Conservation (phyloP, 1,284 basidiomycete genomes). For the Austroboletus olivaceoglutinosus region DNA sequence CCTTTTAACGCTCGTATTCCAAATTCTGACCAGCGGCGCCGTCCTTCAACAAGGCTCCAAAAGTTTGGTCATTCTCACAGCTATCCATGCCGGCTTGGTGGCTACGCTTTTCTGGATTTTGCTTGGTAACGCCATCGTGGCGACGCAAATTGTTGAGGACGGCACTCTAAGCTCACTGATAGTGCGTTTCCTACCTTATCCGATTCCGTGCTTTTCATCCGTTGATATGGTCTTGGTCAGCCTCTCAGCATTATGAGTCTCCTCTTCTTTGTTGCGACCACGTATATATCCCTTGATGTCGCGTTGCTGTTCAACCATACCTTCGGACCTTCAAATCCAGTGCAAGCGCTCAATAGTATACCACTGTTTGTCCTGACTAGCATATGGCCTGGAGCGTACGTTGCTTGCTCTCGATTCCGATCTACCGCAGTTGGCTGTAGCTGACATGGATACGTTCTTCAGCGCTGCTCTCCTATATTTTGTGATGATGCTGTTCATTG, state of each 20-base stretch:
- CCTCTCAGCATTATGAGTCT: constrained; percentile 61
- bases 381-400: constrained; percentile 79
- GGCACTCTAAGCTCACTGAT: constrained; percentile 70
- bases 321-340: constrained; percentile 62
- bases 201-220: not conserved
- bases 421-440: not conserved
- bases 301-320: constrained; percentile 59
- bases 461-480: constrained; percentile 71
- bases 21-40: constrained; percentile 75
- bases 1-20: constrained; percentile 69
- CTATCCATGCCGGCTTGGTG: constrained; percentile 70
- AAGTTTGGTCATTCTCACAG: constrained; percentile 66
- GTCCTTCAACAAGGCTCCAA: constrained; percentile 73
- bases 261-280: constrained; percentile 66
- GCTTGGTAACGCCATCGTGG: constrained; percentile 75
- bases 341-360: constrained; percentile 55
- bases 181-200: constrained; percentile 42
- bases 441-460: constrained; percentile 6
- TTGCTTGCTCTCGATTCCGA: not conserved
- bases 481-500: constrained; percentile 71
- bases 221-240: constrained; percentile 35
- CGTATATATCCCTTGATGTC: constrained; percentile 78
- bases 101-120: constrained; percentile 75
- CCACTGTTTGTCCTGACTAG: constrained; percentile 77
- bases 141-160: constrained; percentile 82